A percentile compares a stretch with the other conserved stretches of the same genome.
Evolutionary conservation across 805 yeast species (phyloP).

Genomic region (Candida golubevii): DNA sequence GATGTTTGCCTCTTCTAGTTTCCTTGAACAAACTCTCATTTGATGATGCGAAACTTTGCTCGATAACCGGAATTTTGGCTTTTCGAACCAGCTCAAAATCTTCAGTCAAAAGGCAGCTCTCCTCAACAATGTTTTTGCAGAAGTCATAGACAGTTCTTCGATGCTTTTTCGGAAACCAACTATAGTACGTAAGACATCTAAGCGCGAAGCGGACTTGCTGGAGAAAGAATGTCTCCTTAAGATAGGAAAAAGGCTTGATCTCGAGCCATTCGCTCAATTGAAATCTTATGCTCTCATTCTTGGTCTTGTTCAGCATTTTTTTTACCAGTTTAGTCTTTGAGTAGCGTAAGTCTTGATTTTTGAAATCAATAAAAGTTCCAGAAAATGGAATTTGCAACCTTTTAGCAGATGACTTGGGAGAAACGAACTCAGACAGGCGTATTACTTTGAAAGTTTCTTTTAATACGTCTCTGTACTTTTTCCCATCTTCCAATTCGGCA

Average conservation of each 20-base stretch:
- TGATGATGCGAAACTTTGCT: conserved; percentile 2
- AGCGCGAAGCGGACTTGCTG: conserved; percentile 12
- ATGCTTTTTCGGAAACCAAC: conserved; percentile 9
- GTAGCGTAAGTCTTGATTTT: conserved; percentile 32
- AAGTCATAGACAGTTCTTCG: conserved; percentile 19
- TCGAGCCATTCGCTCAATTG: conserved; percentile 38
- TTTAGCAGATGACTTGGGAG: neutral
- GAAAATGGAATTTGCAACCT: conserved; percentile 8
- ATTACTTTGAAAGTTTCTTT: neutral
- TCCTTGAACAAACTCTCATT: neutral
- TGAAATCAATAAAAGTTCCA: conserved; percentile 35
- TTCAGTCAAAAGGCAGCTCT: conserved; percentile 19
- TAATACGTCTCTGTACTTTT: neutral
- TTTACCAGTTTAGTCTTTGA: neutral
- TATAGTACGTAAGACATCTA: conserved; percentile 4
- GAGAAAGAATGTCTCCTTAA: conserved; percentile 19
- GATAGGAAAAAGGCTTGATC: conserved; percentile 32
- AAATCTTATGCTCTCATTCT: conserved; percentile 11
- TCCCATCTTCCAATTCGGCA: conserved; percentile 1
- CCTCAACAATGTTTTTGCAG: conserved; percentile 19
- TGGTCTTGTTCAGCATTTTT: neutral
- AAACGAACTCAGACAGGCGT: neutral
- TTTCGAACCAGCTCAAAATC: conserved; percentile 15
- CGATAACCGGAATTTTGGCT: conserved; percentile 12
- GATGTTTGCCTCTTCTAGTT: conserved; percentile 1